Evolutionary conservation across 805 yeast species (phyloP).

Genomic region (Brettanomyces nanus): DNA sequence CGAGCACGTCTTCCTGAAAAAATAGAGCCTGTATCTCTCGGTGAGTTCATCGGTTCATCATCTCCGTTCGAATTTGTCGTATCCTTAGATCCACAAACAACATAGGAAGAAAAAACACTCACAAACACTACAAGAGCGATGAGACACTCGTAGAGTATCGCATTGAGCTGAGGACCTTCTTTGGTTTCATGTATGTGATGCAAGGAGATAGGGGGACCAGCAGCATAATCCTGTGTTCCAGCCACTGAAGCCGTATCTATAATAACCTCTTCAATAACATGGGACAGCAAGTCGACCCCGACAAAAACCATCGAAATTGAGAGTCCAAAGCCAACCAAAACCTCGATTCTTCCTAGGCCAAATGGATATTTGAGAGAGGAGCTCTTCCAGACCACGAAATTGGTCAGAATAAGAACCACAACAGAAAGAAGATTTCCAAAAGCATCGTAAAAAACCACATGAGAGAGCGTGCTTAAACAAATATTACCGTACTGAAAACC

Average conservation of each 20-base stretch:
- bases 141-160: slow-evolving; percentile 23
- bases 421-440: slow-evolving; percentile 65
- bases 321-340: slow-evolving; percentile 78
- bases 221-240: slow-evolving; percentile 12
- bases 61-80: too few species aligned
- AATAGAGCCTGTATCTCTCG: neutral
- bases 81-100: slow-evolving; percentile 9
- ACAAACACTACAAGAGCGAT: slow-evolving; percentile 18
- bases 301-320: slow-evolving; percentile 82
- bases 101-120: slow-evolving; percentile 28
- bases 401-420: slow-evolving; percentile 72
- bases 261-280: slow-evolving; percentile 71
- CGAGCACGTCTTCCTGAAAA: slow-evolving; percentile 2
- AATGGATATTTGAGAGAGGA: slow-evolving; percentile 82
- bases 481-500: slow-evolving; percentile 53
- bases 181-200: slow-evolving; percentile 22
- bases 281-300: slow-evolving; percentile 83
- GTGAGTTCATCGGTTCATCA: slow-evolving; percentile 1
- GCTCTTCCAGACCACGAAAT: slow-evolving; percentile 85
- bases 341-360: slow-evolving; percentile 89
- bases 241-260: slow-evolving; percentile 30
- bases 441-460: slow-evolving; percentile 80
- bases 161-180: slow-evolving; percentile 13
- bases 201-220: slow-evolving; percentile 10
- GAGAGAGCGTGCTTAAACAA: slow-evolving; percentile 72